Evolutionary conservation across 148 eudicot genomes (phyloP).

Genomic region (Heliamphora exappendiculata): DNA sequence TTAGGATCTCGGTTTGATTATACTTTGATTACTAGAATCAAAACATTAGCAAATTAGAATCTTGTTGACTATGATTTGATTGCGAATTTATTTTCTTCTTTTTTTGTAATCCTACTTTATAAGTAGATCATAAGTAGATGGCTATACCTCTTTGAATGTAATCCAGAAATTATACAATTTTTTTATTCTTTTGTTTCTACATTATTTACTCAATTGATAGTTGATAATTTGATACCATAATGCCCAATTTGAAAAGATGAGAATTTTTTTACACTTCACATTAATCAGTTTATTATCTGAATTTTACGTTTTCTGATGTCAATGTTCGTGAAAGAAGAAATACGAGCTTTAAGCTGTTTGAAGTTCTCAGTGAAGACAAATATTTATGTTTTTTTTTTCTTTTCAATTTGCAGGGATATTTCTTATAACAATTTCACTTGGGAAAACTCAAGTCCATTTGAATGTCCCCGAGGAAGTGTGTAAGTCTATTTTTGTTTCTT

Average conservation of each 20-base stretch:
- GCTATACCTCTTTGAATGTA: too few relatives aligned
- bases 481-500: conserved; percentile 23
- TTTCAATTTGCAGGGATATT: conserved; percentile 32
- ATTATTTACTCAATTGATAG: too few relatives aligned
- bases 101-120: too few relatives aligned
- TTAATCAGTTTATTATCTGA: neutral
- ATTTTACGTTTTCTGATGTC: neutral
- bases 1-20: too few relatives aligned
- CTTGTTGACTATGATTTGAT: too few relatives aligned
- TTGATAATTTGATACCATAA: conserved; percentile 2
- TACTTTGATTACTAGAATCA: too few relatives aligned
- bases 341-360: neutral
- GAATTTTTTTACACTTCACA: neutral
- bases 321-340: neutral
- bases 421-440: conserved; percentile 44
- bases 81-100: too few relatives aligned
- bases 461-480: conserved; percentile 44
- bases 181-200: too few relatives aligned
- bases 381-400: conserved; percentile 1
- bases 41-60: too few relatives aligned
- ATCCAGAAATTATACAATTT: too few relatives aligned
- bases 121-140: too few relatives aligned
- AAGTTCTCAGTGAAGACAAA: neutral
- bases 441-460: conserved; percentile 29
- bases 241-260: neutral